These are phyloP conservation scores for Hammondia hammondi DNA, from an alignment of 169 alveolate genomes.

Conservation along the genomic window DNA sequence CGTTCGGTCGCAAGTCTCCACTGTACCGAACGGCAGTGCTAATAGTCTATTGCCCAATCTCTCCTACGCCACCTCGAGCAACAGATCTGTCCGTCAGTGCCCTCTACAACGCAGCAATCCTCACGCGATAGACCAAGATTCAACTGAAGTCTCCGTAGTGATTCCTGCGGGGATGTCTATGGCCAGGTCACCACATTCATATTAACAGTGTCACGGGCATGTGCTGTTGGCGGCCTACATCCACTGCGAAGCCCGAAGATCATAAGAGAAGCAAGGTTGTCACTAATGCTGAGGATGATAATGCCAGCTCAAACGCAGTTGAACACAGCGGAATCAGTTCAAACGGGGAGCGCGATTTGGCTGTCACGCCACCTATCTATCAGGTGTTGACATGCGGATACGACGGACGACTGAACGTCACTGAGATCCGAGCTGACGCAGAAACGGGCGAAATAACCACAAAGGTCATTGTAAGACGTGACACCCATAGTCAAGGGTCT, in stretches of 20 bases:
- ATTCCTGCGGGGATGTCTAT: too few species aligned
- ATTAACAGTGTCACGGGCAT: constrained; percentile 35
- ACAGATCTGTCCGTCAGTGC: too few species aligned
- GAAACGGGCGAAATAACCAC: constrained; percentile 29
- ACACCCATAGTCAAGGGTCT: not conserved
- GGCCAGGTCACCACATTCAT: constrained; percentile 26
- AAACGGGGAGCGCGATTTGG: not conserved
- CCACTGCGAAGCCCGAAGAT: not conserved
- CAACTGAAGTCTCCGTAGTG: too few species aligned
- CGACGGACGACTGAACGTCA: constrained; percentile 19
- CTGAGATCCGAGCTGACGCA: constrained; percentile 22
- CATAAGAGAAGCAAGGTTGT: not conserved
- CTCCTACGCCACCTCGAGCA: too few species aligned
- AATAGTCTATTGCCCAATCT: too few species aligned
- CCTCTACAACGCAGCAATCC: too few species aligned
- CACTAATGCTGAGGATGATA: not conserved
- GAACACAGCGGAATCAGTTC: not conserved
- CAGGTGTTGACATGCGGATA: constrained; percentile 37
- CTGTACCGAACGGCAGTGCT: too few species aligned
- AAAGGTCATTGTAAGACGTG: constrained; percentile 18
- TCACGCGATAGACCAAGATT: too few species aligned
- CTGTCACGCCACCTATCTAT: not conserved
- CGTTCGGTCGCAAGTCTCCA: too few species aligned
- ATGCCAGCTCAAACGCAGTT: not conserved
- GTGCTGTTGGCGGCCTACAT: constrained; percentile 19